phyloP scores from a whole-genome alignment of 148 eudicot species.

The Cornus suecica region DNA sequence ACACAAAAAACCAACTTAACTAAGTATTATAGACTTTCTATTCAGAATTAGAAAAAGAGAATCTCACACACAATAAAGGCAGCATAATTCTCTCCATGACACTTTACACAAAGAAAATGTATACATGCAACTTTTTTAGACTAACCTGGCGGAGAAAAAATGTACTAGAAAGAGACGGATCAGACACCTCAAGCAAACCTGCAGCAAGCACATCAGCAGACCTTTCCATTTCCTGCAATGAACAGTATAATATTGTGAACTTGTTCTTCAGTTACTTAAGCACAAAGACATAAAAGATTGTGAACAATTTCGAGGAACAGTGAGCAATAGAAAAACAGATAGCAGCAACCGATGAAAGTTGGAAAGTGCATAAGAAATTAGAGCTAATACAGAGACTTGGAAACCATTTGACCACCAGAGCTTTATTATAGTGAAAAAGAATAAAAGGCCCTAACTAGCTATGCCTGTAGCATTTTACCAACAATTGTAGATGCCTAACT shows the following conservation, averaged over 20 bases:
- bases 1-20: neutral
- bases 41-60: neutral
- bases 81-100: neutral
- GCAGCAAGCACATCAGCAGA: slow-evolving; percentile 99
- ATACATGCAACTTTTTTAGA: neutral
- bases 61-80: neutral
- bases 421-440: neutral
- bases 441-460: neutral
- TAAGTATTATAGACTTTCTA: neutral
- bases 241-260: neutral
- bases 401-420: neutral
- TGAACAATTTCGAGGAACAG: neutral
- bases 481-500: neutral
- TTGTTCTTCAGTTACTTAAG: neutral
- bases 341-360: neutral
- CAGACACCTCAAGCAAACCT: slow-evolving; percentile 90
- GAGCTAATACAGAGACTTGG: slow-evolving; percentile 11
- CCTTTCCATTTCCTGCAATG: slow-evolving; percentile 88
- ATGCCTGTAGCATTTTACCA: neutral
- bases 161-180: slow-evolving; percentile 87
- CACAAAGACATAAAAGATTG: neutral
- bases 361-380: neutral
- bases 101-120: neutral
- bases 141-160: slow-evolving; percentile 93
- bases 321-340: slow-evolving; percentile 10